phyloP scores from a whole-genome alignment of 2,329 filamentous ascomycete genomes.

The Colletotrichum navitas region DNA sequence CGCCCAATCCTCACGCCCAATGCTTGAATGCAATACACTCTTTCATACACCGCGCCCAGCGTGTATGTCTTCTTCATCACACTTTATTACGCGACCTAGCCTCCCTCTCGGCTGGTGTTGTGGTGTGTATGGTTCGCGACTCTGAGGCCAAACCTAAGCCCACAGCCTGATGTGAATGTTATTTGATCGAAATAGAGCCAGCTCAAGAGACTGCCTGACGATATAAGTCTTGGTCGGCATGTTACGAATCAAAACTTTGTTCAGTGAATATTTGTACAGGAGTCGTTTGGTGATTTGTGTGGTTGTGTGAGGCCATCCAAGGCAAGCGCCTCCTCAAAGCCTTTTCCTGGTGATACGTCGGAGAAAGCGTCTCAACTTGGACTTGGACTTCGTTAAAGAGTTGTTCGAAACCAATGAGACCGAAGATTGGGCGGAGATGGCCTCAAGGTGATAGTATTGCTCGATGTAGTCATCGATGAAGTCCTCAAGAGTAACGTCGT shows the following conservation, averaged over 20 bases:
- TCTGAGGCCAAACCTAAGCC: neutral
- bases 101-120: neutral
- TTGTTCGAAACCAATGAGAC: neutral
- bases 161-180: neutral
- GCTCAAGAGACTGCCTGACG: neutral
- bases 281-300: neutral
- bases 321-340: neutral
- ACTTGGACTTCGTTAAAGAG: neutral
- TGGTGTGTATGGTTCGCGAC: neutral
- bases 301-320: neutral
- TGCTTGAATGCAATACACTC: neutral
- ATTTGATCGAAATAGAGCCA: neutral
- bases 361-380: constrained; percentile 12
- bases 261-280: neutral
- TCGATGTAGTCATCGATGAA: constrained; percentile 33
- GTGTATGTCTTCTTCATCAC: neutral
- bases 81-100: neutral
- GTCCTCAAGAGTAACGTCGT: constrained; percentile 19
- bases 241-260: neutral
- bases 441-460: constrained; percentile 10
- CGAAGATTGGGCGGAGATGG: neutral
- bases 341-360: constrained; percentile 7
- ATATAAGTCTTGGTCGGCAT: neutral
- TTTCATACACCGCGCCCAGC: neutral
- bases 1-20: too few species aligned